Evolutionary conservation across 805 yeast species (phyloP).

Genomic region (Ogataea glucozyma): DNA sequence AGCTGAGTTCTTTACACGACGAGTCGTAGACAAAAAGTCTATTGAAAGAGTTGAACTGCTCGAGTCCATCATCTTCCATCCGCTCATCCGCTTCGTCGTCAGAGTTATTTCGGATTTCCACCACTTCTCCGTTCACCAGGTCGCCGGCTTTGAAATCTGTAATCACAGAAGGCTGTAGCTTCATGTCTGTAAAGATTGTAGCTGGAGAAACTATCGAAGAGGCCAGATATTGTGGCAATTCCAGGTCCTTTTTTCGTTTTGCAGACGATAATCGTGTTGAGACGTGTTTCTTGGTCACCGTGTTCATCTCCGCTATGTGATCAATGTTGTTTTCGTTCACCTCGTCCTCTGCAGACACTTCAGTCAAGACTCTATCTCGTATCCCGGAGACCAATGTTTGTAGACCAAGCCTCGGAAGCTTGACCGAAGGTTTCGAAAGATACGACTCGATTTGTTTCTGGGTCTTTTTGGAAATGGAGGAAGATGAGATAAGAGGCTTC

Average conservation of each 20-base stretch:
- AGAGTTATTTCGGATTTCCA: conserved; percentile 34
- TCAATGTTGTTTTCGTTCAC: conserved; percentile 48
- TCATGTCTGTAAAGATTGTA: conserved; percentile 33
- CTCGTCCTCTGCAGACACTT: conserved; percentile 28
- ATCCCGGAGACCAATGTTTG: conserved; percentile 65
- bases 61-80: conserved; percentile 32
- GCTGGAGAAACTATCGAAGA: conserved; percentile 28
- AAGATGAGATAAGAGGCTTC: conserved; percentile 7
- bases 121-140: conserved; percentile 11
- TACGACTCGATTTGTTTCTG: conserved; percentile 26
- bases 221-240: conserved; percentile 28
- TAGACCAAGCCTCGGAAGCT: conserved; percentile 63
- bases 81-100: conserved; percentile 30
- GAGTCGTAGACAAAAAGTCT: conserved; percentile 20
- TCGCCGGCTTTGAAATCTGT: conserved; percentile 20
- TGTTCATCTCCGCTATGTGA: conserved; percentile 38
- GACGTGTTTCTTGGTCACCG: conserved; percentile 36
- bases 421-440: conserved; percentile 47
- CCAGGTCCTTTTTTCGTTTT: conserved; percentile 40
- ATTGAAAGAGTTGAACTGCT: conserved; percentile 38
- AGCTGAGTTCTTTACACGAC: conserved; percentile 32
- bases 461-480: conserved; percentile 23
- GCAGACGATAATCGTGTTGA: conserved; percentile 33
- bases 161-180: conserved; percentile 34
- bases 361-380: conserved; percentile 38